phyloP scores from a whole-genome alignment of 495 filamentous ascomycete species.

The Tuber brumale region DNA sequence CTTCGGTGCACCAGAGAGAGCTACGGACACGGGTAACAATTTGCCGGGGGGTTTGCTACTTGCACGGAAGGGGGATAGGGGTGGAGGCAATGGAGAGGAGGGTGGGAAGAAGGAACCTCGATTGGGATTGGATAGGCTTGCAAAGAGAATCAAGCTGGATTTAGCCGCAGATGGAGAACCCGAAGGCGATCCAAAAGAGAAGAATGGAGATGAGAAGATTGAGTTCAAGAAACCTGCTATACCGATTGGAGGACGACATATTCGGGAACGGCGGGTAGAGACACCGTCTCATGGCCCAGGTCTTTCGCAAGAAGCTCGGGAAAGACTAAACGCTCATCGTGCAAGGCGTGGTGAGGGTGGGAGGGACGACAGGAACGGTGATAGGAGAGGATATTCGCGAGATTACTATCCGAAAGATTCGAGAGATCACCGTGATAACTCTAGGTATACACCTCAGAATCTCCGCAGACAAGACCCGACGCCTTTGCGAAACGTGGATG shows the following conservation, averaged over 20 bases:
- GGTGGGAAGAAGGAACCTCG: conserved; percentile 34
- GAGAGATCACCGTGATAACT: conserved; percentile 24
- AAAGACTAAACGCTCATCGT: conserved; percentile 38
- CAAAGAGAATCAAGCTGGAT: conserved; percentile 42
- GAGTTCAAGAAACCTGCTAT: conserved; percentile 42
- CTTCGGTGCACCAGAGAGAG: conserved; percentile 16
- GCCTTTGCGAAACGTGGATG: conserved; percentile 25
- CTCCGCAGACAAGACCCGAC: conserved; percentile 39
- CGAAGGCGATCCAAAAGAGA: conserved; percentile 3
- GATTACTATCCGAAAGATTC: conserved; percentile 12
- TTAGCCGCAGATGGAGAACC: conserved; percentile 31
- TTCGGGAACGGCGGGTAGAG: conserved; percentile 38
- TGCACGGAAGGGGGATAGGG: conserved; percentile 10
- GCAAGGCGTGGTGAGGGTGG: conserved; percentile 26
- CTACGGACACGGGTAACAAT: conserved; percentile 13
- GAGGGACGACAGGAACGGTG: conserved; percentile 10
- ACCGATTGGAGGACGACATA: conserved; percentile 30
- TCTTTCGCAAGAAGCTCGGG: conserved; percentile 33
- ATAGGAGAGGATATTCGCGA: conserved; percentile 14
- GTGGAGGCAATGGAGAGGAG: conserved; percentile 4
- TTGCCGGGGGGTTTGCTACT: conserved; percentile 38
- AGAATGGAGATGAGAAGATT: conserved; percentile 21
- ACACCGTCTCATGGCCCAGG: conserved; percentile 39
- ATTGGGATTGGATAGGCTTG: conserved; percentile 37
- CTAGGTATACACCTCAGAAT: conserved; percentile 36